Conservation (phyloP, 495 filamentous ascomycete genomes). For the Trichoderma virens region DNA sequence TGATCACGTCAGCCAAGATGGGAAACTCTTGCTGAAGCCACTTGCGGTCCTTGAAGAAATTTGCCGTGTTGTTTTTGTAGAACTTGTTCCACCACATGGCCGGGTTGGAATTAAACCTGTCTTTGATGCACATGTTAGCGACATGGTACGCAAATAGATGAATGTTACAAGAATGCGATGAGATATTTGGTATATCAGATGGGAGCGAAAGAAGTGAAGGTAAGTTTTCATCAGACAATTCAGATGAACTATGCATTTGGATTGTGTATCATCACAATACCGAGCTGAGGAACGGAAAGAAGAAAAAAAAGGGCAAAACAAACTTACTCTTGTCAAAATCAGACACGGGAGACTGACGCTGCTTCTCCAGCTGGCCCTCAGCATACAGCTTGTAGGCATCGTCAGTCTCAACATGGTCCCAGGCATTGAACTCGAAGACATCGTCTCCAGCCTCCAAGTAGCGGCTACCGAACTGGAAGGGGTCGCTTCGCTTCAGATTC, state of each 20-base stretch:
- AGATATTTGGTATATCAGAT: slow-evolving; percentile 40
- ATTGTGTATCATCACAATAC: slow-evolving; percentile 46
- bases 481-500: slow-evolving; percentile 75
- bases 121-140: slow-evolving; percentile 34
- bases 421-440: slow-evolving; percentile 93
- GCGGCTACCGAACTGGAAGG: slow-evolving; percentile 92
- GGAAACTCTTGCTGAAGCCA: slow-evolving; percentile 96
- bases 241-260: slow-evolving; percentile 58
- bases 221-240: slow-evolving; percentile 45
- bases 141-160: neutral
- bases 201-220: slow-evolving; percentile 55
- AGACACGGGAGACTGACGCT: slow-evolving; percentile 73
- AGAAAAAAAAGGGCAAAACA: slow-evolving; percentile 6
- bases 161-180: slow-evolving; percentile 7
- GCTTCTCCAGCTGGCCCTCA: slow-evolving; percentile 68
- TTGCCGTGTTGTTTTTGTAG: slow-evolving; percentile 88
- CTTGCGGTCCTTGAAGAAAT: slow-evolving; percentile 98
- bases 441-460: slow-evolving; percentile 73
- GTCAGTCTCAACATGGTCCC: slow-evolving; percentile 93
- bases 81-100: slow-evolving; percentile 96
- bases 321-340: slow-evolving; percentile 72
- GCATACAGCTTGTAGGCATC: slow-evolving; percentile 75
- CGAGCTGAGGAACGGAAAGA: neutral
- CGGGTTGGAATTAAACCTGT: slow-evolving; percentile 78
- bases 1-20: slow-evolving; percentile 61